These are phyloP conservation scores for Claviceps humidiphila DNA, from an alignment of 2,329 filamentous ascomycete genomes.

Conservation along the genomic window DNA sequence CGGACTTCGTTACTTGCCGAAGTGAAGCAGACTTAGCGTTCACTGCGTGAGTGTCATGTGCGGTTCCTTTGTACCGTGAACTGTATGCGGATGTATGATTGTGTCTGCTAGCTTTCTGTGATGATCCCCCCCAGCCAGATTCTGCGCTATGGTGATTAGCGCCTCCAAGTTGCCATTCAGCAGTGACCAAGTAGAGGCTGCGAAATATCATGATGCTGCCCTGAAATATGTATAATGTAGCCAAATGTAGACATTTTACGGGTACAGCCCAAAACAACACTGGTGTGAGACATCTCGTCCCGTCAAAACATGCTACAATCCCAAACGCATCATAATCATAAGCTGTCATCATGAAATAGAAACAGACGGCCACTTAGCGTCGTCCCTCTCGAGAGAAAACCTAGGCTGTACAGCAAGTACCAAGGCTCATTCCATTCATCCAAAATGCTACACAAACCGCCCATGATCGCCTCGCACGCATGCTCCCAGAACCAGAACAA, in stretches of 20 bases:
- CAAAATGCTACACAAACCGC: constrained; percentile 1
- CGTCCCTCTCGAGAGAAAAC: background rate
- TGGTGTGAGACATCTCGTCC: too few relatives aligned
- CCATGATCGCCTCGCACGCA: background rate
- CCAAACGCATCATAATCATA: background rate
- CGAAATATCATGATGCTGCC: too few relatives aligned
- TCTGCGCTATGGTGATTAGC: background rate
- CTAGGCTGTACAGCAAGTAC: background rate
- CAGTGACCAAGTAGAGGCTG: too few relatives aligned
- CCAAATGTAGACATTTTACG: too few relatives aligned
- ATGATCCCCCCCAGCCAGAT: background rate
- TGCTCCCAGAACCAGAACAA: background rate
- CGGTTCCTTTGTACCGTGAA: background rate
- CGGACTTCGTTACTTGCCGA: constrained; percentile 12
- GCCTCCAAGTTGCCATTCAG: background rate
- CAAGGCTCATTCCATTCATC: constrained; percentile 1
- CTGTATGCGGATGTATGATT: background rate
- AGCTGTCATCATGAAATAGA: background rate
- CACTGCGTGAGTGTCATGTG: background rate
- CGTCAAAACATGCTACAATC: too few relatives aligned
- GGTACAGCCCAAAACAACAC: too few relatives aligned
- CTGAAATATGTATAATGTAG: too few relatives aligned
- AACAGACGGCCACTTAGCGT: background rate
- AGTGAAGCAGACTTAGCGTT: background rate
- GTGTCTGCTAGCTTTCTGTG: background rate